phyloP scores from a whole-genome alignment of 192 early-diverging fungal species.

The Coemansia sp. region DNA sequence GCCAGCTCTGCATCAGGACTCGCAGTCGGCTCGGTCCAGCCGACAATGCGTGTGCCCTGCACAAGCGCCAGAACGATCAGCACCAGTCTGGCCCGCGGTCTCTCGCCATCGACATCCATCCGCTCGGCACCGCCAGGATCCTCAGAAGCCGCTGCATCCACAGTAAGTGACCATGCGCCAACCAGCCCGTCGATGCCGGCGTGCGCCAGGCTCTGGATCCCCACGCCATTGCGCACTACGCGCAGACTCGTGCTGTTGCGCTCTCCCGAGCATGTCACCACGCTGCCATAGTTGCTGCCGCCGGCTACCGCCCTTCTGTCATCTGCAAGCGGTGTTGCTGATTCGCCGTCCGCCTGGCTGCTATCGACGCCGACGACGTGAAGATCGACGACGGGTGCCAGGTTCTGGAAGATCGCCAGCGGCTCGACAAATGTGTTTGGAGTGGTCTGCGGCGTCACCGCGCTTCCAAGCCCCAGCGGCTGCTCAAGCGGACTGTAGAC shows the following conservation, averaged over 20 bases:
- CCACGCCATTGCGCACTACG: slow-evolving; percentile 86
- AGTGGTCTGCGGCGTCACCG: not conserved
- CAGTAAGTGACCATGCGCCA: slow-evolving; percentile 70
- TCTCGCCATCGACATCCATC: slow-evolving; percentile 19
- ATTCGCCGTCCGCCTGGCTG: not conserved
- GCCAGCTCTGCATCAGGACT: slow-evolving; percentile 48
- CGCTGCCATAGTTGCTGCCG: slow-evolving; percentile 56
- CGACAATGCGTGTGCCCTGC: slow-evolving; percentile 24
- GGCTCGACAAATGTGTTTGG: slow-evolving; percentile 59
- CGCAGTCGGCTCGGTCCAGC: slow-evolving; percentile 38
- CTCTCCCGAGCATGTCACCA: slow-evolving; percentile 86
- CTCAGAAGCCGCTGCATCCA: slow-evolving; percentile 8
- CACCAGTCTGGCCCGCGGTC: slow-evolving; percentile 7
- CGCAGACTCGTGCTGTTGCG: slow-evolving; percentile 72
- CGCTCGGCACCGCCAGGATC: not conserved
- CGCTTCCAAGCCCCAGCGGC: slow-evolving; percentile 1
- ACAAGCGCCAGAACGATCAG: slow-evolving; percentile 30
- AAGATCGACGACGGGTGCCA: slow-evolving; percentile 87
- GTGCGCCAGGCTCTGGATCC: slow-evolving; percentile 65
- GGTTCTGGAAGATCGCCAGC: slow-evolving; percentile 64
- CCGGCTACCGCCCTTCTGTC: not conserved
- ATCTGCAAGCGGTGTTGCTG: not conserved
- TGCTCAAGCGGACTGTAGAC: slow-evolving; percentile 1
- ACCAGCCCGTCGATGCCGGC: slow-evolving; percentile 66
- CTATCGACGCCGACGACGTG: slow-evolving; percentile 69